Evolutionary conservation across 768 basidiomycete species (phyloP).

Genomic region (Rhizopogon sp.): DNA sequence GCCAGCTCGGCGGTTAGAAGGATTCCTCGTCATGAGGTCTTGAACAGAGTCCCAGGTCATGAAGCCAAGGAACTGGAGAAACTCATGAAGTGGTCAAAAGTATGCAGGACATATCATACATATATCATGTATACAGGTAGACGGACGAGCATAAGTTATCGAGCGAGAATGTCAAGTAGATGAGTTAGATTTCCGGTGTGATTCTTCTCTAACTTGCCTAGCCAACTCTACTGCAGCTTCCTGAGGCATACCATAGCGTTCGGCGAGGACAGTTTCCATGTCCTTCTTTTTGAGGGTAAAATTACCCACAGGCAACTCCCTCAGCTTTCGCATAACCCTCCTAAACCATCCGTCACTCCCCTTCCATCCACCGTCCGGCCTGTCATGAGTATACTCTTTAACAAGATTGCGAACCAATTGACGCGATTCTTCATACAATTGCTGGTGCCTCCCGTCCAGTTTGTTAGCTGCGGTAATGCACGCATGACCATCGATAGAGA

Average conservation of each 20-base stretch:
- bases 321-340: conserved; percentile 9
- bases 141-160: not conserved
- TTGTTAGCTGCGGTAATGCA: conserved; percentile 26
- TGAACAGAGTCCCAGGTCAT: too few relatives aligned
- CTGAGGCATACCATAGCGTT: conserved; percentile 21
- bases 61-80: too few relatives aligned
- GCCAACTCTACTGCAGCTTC: conserved; percentile 20
- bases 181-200: too few relatives aligned
- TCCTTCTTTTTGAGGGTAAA: conserved; percentile 13
- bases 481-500: conserved; percentile 23
- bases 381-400: not conserved
- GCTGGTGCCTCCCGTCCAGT: conserved; percentile 2
- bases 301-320: conserved; percentile 9
- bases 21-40: too few relatives aligned
- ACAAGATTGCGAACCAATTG: not conserved
- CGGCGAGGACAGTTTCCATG: conserved; percentile 12
- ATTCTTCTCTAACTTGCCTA: conserved; percentile 13
- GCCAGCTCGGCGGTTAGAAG: too few relatives aligned
- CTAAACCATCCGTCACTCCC: conserved; percentile 15
- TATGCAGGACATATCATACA: too few relatives aligned
- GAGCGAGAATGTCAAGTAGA: too few relatives aligned
- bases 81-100: too few relatives aligned
- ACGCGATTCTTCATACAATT: not conserved
- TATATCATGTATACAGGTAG: not conserved
- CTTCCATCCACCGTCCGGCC: not conserved